A percentile compares a stretch with the other conserved stretches of the same genome.
phyloP scores from a whole-genome alignment of 2,329 filamentous ascomycete species.

The Fusarium secorum region DNA sequence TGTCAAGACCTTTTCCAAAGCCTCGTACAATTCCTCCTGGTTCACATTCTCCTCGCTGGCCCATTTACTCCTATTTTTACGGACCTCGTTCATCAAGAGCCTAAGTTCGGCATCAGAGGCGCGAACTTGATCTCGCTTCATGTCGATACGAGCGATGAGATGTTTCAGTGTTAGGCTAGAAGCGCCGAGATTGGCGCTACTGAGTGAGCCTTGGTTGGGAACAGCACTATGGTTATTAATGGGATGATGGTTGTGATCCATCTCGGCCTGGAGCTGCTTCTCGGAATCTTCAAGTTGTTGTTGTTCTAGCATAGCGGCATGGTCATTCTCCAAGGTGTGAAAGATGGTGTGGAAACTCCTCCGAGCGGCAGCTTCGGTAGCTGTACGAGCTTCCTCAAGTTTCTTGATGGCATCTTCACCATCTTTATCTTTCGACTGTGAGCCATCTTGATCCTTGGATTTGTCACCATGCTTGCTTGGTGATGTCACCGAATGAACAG shows the following conservation, averaged over 20 bases:
- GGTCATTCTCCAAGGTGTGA: slow-evolving; percentile 93
- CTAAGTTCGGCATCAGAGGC: slow-evolving; percentile 93
- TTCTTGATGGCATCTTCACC: slow-evolving; percentile 92
- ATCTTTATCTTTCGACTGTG: slow-evolving; percentile 68
- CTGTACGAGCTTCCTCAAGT: slow-evolving; percentile 89
- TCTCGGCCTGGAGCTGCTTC: slow-evolving; percentile 93
- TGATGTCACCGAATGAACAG: slow-evolving; percentile 68
- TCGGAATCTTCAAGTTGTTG: slow-evolving; percentile 97
- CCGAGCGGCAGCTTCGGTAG: slow-evolving; percentile 88
- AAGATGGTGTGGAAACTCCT: slow-evolving; percentile 92
- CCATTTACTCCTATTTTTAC: slow-evolving; percentile 99
- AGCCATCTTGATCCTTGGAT: slow-evolving; percentile 57
- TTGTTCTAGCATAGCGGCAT: slow-evolving; percentile 96
- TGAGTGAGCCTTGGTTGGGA: slow-evolving; percentile 85
- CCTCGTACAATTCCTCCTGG: slow-evolving; percentile 97
- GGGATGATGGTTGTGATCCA: slow-evolving; percentile 71
- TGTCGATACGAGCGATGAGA: slow-evolving; percentile 93
- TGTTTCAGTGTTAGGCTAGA: slow-evolving; percentile 97
- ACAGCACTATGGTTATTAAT: slow-evolving; percentile 59
- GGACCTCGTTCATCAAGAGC: slow-evolving; percentile 93
- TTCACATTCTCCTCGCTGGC: slow-evolving; percentile 97
- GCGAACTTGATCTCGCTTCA: slow-evolving; percentile 87
- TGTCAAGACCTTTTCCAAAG: slow-evolving; percentile 93
- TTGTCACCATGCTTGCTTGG: slow-evolving; percentile 66
- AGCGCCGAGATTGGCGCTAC: slow-evolving; percentile 91